phyloP scores from a whole-genome alignment of 805 yeast genomes.

The Saccharomycopsis oosterbeekiorum region DNA sequence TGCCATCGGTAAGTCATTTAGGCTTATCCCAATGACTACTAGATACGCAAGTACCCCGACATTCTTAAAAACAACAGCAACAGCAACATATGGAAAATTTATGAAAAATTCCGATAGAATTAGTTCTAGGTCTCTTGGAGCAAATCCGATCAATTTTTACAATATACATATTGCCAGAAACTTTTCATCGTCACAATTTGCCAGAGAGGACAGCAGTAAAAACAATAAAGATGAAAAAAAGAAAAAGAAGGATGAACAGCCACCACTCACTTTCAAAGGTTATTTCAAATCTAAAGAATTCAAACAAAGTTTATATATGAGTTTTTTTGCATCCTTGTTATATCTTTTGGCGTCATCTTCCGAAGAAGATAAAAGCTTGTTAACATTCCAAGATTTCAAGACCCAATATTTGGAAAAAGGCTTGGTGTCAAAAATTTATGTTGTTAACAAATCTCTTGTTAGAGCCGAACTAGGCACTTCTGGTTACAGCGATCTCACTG shows the following conservation, averaged over 20 bases:
- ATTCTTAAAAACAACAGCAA: background rate
- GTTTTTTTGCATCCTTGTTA: constrained; percentile 31
- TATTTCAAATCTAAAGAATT: constrained; percentile 36
- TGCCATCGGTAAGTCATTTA: background rate
- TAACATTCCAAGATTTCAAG: constrained; percentile 78
- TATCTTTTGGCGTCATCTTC: constrained; percentile 24
- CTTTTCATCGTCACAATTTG: constrained; percentile 4
- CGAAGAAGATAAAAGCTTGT: constrained; percentile 22
- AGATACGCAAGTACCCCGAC: background rate
- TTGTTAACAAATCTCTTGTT: constrained; percentile 63
- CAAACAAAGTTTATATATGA: constrained; percentile 29
- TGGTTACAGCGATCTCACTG: constrained; percentile 25
- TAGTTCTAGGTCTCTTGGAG: background rate
- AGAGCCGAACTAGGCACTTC: constrained; percentile 45
- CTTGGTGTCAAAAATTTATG: constrained; percentile 61
- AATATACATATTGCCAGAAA: background rate
- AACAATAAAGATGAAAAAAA: constrained; percentile 20
- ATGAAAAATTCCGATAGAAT: background rate
- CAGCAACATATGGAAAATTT: background rate
- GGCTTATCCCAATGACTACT: background rate
- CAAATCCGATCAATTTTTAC: background rate
- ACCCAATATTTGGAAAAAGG: constrained; percentile 70
- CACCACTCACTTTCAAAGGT: constrained; percentile 25
- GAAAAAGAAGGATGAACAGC: constrained; percentile 20
- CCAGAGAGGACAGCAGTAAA: constrained; percentile 14